phyloP scores from a whole-genome alignment of 78 protist species.

The Isochrysis galbana region DNA sequence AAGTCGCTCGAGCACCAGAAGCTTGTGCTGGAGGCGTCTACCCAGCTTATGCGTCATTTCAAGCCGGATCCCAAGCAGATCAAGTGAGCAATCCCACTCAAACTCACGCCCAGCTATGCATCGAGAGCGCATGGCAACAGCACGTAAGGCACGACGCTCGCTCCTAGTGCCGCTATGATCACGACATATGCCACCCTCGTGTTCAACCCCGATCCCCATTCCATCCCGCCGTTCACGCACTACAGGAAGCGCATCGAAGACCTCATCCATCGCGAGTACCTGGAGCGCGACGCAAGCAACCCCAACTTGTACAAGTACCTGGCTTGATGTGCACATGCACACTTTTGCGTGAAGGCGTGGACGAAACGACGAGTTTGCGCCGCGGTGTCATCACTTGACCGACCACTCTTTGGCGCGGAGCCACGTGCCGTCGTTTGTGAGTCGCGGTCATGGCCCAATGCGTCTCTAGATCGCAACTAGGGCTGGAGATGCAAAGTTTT shows the following conservation, averaged over 20 bases:
- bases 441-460: no score
- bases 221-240: not conserved
- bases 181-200: no score
- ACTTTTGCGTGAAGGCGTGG: no score
- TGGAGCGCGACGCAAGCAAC: constrained; percentile 23
- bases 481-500: no score
- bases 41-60: constrained; percentile 65
- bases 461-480: no score
- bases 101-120: not conserved
- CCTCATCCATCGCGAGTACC: constrained; percentile 68
- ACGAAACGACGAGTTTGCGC: no score
- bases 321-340: no score
- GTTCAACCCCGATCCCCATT: no score
- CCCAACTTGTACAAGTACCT: not conserved
- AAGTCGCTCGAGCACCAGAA: constrained; percentile 32
- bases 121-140: no score
- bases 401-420: no score
- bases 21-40: constrained; percentile 49
- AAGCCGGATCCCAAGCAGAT: constrained; percentile 66
- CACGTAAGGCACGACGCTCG: not conserved
- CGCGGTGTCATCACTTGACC: no score
- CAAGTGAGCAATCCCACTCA: constrained; percentile 27
- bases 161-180: not conserved
- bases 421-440: no score
- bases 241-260: constrained; percentile 58